Conservation (phyloP, 2,329 filamentous ascomycete species). For the Arachnopeziza araneosa region DNA sequence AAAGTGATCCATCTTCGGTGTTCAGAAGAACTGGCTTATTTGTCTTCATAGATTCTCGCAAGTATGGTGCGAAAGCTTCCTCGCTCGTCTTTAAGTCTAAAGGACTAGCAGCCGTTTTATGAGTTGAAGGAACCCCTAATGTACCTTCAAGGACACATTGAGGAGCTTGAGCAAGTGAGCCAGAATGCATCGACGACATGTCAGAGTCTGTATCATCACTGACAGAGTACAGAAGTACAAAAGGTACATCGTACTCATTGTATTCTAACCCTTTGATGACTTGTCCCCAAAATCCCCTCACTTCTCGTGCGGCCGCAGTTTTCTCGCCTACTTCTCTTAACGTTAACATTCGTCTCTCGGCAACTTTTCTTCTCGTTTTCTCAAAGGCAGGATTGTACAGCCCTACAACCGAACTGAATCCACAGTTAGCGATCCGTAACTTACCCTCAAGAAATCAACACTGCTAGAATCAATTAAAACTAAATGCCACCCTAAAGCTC, state of each 20-base stretch:
- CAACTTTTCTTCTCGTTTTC: constrained; percentile 72
- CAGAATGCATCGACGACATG: constrained; percentile 64
- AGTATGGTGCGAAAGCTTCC: constrained; percentile 70
- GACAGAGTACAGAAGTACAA: constrained; percentile 72
- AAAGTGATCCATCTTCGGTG: constrained; percentile 60
- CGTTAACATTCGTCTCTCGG: constrained; percentile 73
- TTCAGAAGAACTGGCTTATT: constrained; percentile 63
- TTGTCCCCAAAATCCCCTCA: constrained; percentile 68
- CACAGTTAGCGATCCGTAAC: neutral
- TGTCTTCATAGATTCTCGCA: constrained; percentile 69
- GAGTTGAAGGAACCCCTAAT: constrained; percentile 60
- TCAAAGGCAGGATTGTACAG: constrained; percentile 79
- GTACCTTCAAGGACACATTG: constrained; percentile 66
- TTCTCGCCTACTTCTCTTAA: constrained; percentile 72
- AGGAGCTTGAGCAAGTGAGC: constrained; percentile 54
- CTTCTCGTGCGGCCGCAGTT: constrained; percentile 65
- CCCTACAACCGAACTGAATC: constrained; percentile 56
- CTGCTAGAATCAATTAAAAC: no score
- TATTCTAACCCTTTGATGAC: constrained; percentile 64
- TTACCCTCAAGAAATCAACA: no score
- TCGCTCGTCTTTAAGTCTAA: constrained; percentile 66
- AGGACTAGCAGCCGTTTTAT: constrained; percentile 52
- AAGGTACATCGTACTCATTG: constrained; percentile 69
- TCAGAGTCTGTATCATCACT: constrained; percentile 67
- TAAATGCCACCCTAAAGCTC: no score